Evolutionary conservation across 2,329 filamentous ascomycete species (phyloP).

Genomic region (Talaromyces atroroseus): DNA sequence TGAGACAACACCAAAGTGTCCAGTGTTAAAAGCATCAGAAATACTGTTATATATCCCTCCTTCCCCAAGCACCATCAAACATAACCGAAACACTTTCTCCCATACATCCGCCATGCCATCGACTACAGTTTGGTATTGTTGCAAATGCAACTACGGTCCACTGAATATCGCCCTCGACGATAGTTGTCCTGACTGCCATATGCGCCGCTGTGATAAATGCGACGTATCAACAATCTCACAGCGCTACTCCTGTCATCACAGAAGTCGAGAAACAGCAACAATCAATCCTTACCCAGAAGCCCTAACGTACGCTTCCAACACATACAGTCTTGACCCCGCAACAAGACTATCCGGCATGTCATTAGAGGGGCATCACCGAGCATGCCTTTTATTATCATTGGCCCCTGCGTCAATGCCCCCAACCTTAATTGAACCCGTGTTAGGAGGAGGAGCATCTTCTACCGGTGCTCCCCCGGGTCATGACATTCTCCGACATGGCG

Average conservation of each 20-base stretch:
- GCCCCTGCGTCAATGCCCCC: not conserved
- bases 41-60: not conserved
- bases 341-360: not conserved
- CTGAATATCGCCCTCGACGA: constrained; percentile 22
- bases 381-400: not conserved
- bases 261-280: not conserved
- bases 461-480: not conserved
- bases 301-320: not conserved
- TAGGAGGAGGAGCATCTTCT: not conserved
- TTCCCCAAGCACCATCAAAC: not conserved
- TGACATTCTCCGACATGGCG: constrained; percentile 5
- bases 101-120: constrained; percentile 1
- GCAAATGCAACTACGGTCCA: constrained; percentile 29
- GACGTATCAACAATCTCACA: not conserved
- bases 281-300: not conserved
- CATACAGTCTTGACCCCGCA: not conserved
- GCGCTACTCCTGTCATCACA: not conserved
- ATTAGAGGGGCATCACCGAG: not conserved
- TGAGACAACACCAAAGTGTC: not conserved
- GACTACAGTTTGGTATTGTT: constrained; percentile 29
- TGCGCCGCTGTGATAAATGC: constrained; percentile 19
- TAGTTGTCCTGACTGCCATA: constrained; percentile 24
- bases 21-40: not conserved
- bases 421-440: not conserved
- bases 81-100: not conserved